Base-by-base conservation (phyloP, 1,284 basidiomycete genomes). In the Termitomyces sp. region DNA sequence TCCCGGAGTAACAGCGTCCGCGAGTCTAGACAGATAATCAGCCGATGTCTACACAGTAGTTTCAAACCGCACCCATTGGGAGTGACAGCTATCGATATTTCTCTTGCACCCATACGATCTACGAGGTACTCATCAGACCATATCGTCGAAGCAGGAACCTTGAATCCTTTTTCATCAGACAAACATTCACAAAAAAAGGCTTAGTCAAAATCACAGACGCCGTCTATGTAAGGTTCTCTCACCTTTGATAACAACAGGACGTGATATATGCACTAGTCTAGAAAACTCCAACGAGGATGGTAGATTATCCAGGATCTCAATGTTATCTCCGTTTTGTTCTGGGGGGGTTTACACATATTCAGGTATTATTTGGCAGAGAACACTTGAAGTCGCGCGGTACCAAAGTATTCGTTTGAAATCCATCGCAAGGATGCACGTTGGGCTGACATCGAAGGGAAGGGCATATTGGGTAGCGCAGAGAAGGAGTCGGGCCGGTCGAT, bases 211-310 rank as follows among this genome's bases (percentile, higher is more conserved):
- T 31, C n/a, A 9, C 26, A 31, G 34, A 42, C 18, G 46, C 50
- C 46, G n/a, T n/a, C n/a, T n/a, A n/a, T n/a, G n/a, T n/a, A 11
- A 18, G 13, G n/a, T 11, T 18, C 13, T 10, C 10, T 30, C 49
- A 84, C 91, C 82, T 73, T 80, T 79, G 48, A 93, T 87, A 1
- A 95, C 66, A 5, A 86, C 84, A 1, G 93, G 93, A 55, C 91
- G 75, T n/a, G 84, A 84, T 45, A 88, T 76, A 56, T 85, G 81
- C 3, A 88, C 78, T 28, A 91, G 72, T 45, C 84, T 75, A 37
- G 85, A 74, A 61, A 95, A 93, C 62, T 93, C 83, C 33, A 92
- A 63, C 3, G 88, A 65, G 0, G 82, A 77, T 11, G 91, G 91
- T 9, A 84, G 78, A 13, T 62, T 56, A 14, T 79, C 69, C 5